A percentile compares a stretch with the other conserved stretches of the same genome.
Evolutionary conservation across 306 rosid species (phyloP).

Genomic region (Acacia crassicarpa): DNA sequence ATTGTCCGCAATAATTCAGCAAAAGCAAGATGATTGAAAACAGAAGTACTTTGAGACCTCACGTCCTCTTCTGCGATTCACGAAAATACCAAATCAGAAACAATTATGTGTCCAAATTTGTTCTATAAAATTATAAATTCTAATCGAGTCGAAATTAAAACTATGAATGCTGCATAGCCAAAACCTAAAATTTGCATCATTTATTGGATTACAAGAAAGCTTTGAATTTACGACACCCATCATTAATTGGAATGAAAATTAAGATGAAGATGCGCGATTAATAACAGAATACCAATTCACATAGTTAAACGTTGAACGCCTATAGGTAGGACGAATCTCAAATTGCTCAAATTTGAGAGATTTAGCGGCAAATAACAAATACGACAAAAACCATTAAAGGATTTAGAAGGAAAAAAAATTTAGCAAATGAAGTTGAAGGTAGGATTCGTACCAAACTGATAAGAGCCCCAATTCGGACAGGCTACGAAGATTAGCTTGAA

Average conservation of each 20-base stretch:
- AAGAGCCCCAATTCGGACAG: conserved; percentile 1
- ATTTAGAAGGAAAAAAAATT: conserved; percentile 24
- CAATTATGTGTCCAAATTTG: neutral
- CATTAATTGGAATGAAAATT: conserved; percentile 9
- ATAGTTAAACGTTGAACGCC: conserved; percentile 7
- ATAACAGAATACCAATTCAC: neutral
- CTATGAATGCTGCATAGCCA: neutral
- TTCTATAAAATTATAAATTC: neutral
- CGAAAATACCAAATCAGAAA: conserved; percentile 41
- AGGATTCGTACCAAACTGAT: conserved; percentile 32
- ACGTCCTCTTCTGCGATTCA: conserved; percentile 40
- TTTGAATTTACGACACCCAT: conserved; percentile 19
- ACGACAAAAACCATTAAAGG: conserved; percentile 4
- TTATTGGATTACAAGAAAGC: neutral
- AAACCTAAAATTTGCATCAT: neutral
- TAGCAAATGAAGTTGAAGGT: neutral
- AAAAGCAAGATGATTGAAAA: conserved; percentile 43
- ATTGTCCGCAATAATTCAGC: conserved; percentile 33
- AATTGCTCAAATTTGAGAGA: neutral
- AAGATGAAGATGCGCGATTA: neutral
- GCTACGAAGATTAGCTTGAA: conserved; percentile 7
- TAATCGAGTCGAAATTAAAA: neutral
- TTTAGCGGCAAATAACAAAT: neutral
- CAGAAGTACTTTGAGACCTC: conserved; percentile 56
- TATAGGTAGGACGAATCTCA: neutral